Evolutionary conservation across 1,284 basidiomycete species (phyloP).

Genomic region (Calocybe gambosa): DNA sequence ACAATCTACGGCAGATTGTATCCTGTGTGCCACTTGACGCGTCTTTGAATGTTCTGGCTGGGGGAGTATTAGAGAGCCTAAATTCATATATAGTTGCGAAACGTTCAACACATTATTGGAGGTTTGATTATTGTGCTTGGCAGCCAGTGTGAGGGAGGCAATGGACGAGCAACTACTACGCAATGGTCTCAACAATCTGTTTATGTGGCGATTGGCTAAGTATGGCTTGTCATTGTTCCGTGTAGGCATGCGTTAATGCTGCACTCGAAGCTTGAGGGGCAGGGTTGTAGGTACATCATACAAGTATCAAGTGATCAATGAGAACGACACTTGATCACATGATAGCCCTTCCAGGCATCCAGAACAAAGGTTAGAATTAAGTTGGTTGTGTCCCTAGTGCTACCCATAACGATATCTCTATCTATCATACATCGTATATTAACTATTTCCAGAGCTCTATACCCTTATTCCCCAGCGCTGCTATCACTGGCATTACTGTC

Average conservation of each 20-base stretch:
- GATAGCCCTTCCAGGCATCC: too few relatives aligned
- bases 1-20: slow-evolving; percentile 47
- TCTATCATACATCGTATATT: neutral
- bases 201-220: slow-evolving; percentile 30
- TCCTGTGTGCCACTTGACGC: slow-evolving; percentile 40
- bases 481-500: slow-evolving; percentile 77
- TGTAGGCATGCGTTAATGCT: slow-evolving; percentile 4
- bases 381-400: too few relatives aligned
- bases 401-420: too few relatives aligned
- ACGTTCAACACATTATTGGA: too few relatives aligned
- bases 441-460: neutral
- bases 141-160: slow-evolving; percentile 20
- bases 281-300: too few relatives aligned
- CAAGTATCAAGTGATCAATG: too few relatives aligned
- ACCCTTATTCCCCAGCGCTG: slow-evolving; percentile 28
- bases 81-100: too few relatives aligned
- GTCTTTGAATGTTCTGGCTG: too few relatives aligned
- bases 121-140: slow-evolving; percentile 3
- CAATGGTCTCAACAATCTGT: slow-evolving; percentile 48
- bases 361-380: too few relatives aligned
- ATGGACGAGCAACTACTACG: slow-evolving; percentile 44
- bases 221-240: slow-evolving; percentile 4
- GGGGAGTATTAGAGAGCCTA: too few relatives aligned
- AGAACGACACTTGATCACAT: slow-evolving; percentile 8
- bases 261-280: too few relatives aligned